Conservation (phyloP, 768 basidiomycete genomes). For the Lentinula edodes region DNA sequence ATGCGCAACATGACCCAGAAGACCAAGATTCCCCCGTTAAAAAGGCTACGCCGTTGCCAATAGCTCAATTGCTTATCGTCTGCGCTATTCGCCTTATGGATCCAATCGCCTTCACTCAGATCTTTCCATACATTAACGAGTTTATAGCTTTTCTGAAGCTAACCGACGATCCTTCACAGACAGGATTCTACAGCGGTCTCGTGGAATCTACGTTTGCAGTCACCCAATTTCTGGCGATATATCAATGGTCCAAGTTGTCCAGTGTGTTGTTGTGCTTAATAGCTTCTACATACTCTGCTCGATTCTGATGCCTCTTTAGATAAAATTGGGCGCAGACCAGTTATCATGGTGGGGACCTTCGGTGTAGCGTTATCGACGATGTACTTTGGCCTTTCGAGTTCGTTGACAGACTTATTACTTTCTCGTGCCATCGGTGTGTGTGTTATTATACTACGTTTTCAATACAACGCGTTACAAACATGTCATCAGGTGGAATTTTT, state of each 20-base stretch:
- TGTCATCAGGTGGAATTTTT: constrained; percentile 45
- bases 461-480: neutral
- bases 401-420: constrained; percentile 41
- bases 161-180: constrained; percentile 50
- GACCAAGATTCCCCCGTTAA: constrained; percentile 21
- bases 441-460: neutral
- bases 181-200: constrained; percentile 67
- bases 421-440: constrained; percentile 46
- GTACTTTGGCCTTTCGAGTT: constrained; percentile 53
- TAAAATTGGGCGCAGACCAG: constrained; percentile 60
- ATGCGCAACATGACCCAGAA: constrained; percentile 15
- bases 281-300: neutral
- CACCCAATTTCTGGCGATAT: constrained; percentile 54
- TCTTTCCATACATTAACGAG: constrained; percentile 71
- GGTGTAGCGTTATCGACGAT: constrained; percentile 48
- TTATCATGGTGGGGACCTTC: constrained; percentile 48
- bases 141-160: constrained; percentile 54
- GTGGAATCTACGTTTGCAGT: constrained; percentile 37
- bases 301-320: constrained; percentile 28
- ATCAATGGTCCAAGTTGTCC: constrained; percentile 59
- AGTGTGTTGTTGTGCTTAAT: constrained; percentile 19
- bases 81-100: constrained; percentile 53
- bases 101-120: constrained; percentile 57
- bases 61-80: constrained; percentile 45
- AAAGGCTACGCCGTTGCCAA: constrained; percentile 42